Evolutionary conservation across 1,139 yeast genomes (phyloP), one percentile per base, ranked within the genome.

Genomic region (Entelexis paramagnoliae): DNA sequence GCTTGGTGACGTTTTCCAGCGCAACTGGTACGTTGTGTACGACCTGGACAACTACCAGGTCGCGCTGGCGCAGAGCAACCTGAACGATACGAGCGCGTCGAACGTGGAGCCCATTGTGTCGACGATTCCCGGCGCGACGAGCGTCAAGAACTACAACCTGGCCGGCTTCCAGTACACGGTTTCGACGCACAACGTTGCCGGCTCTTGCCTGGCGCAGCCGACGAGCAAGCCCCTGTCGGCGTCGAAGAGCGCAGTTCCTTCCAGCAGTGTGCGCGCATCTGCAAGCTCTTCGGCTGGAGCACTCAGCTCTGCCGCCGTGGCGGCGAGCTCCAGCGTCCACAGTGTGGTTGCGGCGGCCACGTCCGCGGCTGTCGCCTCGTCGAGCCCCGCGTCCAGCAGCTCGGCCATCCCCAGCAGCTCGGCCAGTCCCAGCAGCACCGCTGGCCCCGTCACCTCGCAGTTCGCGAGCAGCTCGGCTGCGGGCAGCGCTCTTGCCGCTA

Each of bases 1-100:
- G 29, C 65, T 85, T 14, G 95, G 95, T 40, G 95, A 85, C 65
- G 76, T 80, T 34, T 80, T 86, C 66, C 67, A 87, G 62, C 75
- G 86, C 56, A 72, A 76, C 51, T 86, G 83, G 22, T 86, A 86
- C 64, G 76, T 81, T 48, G 94, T 83, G 42, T 86, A 77, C 60
- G 88, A 86, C 64, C 70, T 83, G 55, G 89, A 82, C 38, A 76
- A 75, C 60, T 65, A 68, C 49, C 79, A 81, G 63, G 70, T 85
- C 33, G 80, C 81, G 0, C 53, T 87, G 49, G 95, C 91, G 5
- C 83, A 77, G 59, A 83, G 80, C 41, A 42, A 48, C 13, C 19
- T 16, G 49, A 53, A 58, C 42, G 58, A 50, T 52, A 55, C 60
- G 35, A 55, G 55, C n/a, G 51, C 57, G 11, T 50, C 56, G 9